phyloP scores from a whole-genome alignment of 805 yeast genomes.

The Debaryomyces maramus region DNA sequence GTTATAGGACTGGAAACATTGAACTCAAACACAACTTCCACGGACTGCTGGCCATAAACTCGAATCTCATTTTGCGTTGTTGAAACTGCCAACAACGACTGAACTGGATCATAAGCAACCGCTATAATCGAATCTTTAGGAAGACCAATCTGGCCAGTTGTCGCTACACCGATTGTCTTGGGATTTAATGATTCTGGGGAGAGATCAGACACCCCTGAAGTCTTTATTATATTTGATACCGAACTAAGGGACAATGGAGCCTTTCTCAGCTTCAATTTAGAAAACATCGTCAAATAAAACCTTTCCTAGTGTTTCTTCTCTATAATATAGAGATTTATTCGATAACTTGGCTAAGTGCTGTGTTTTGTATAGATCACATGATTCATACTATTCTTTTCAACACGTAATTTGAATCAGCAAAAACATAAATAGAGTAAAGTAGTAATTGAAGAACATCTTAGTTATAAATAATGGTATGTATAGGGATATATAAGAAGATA shows the following conservation, averaged over 20 bases:
- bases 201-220: slow-evolving; percentile 26
- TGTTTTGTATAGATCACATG: neutral
- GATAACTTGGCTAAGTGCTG: neutral
- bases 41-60: slow-evolving; percentile 82
- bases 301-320: no score
- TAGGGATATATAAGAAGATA: neutral
- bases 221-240: slow-evolving; percentile 43
- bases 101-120: slow-evolving; percentile 83
- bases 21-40: slow-evolving; percentile 63
- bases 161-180: slow-evolving; percentile 28
- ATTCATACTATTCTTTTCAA: neutral
- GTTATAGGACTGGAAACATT: slow-evolving; percentile 51
- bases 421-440: no score
- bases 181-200: slow-evolving; percentile 34
- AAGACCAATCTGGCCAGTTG: slow-evolving; percentile 36
- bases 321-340: no score
- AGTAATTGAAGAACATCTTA: neutral
- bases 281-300: slow-evolving; percentile 39
- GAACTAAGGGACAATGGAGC: slow-evolving; percentile 43
- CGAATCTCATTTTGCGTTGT: slow-evolving; percentile 70
- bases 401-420: neutral
- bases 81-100: slow-evolving; percentile 78
- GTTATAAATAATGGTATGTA: neutral
- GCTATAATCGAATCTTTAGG: slow-evolving; percentile 63
- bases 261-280: slow-evolving; percentile 39